Base-by-base conservation (phyloP, 1,284 basidiomycete species). In the Trametes sp. region DNA sequence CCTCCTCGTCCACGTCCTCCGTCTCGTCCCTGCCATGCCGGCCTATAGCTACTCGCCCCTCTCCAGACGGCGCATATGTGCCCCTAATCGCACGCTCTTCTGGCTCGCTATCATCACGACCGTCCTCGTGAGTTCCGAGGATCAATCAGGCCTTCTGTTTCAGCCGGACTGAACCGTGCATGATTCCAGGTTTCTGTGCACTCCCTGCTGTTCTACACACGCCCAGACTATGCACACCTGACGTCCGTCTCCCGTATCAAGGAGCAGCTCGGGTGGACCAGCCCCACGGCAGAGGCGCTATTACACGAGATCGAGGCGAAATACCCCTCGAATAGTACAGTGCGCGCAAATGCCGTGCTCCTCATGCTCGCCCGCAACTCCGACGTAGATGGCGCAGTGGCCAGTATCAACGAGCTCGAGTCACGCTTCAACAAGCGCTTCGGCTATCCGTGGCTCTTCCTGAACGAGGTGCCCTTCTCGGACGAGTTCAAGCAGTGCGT, bases 371-470 rank as follows among this genome's bases (percentile, higher is more conserved):
- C 88, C 7, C 78, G 91, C 38, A 93, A 94, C 73, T 79, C 78
- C 28, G 92, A 94, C 70, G 66, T 90, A 6, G 81, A 85, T 68
- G 80, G 81, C 4, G 83, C 88, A 19, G 76, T 91, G 29, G 75
- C 75, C 61, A 87, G 84, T 68, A 79, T 88, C 14, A 76, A 81
- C 50, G 81, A 84, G 65, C 78, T 88, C 13, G 86, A 89, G 74
- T 84, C 86, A 63, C 75, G 84, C 48, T 89, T 93, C 78, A 93
- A 93, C 73, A 80, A 81, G 56, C 82, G 82, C 62, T 85, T 83
- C 61, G 73, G 78, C 21, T 93, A 93, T 70, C 89, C 90, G 6
- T 93, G 89, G 76, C 85, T 90, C n/a, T 87, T 93, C 72, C 75
- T 93, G 68, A 93, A 93, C 71, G 90, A 93, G 63, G 84, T 86